Percentiles rank a stretch among this genome's conserved stretches.
Conservation (phyloP, 257 asterid species). For the Solanum boliviense region DNA sequence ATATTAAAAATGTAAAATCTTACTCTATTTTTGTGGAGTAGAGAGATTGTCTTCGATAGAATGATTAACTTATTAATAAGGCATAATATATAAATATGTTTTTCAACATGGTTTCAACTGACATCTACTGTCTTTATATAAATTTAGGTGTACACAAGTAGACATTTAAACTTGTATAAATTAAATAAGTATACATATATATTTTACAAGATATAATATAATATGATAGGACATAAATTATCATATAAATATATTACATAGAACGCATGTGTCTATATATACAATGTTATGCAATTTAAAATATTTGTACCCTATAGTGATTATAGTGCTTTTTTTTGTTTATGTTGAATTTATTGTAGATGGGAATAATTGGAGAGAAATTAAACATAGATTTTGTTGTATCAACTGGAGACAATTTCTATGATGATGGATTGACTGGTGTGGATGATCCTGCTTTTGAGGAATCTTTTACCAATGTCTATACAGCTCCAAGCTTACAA, state of each 20-base stretch:
- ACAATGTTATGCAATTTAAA: too few relatives aligned
- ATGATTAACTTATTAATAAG: too few relatives aligned
- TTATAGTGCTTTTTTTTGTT: background rate
- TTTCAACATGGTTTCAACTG: too few relatives aligned
- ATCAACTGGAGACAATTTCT: constrained; percentile 67
- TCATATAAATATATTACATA: too few relatives aligned
- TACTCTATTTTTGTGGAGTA: background rate
- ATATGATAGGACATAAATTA: too few relatives aligned
- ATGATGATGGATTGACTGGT: constrained; percentile 37
- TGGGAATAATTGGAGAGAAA: constrained; percentile 45
- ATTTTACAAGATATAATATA: too few relatives aligned
- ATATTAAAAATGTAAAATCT: background rate
- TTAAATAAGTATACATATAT: too few relatives aligned
- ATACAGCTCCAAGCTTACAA: constrained; percentile 43
- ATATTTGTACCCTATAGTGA: too few relatives aligned
- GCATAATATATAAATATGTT: too few relatives aligned
- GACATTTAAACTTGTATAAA: too few relatives aligned
- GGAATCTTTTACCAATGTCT: constrained; percentile 42
- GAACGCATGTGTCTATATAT: rapidly evolving
- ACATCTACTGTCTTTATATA: too few relatives aligned
- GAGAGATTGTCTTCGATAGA: background rate
- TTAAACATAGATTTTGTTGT: constrained; percentile 39
- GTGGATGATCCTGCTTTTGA: constrained; percentile 48
- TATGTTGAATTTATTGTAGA: constrained; percentile 15
- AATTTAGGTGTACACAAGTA: too few relatives aligned